Base-by-base conservation (phyloP, 305 asterid species). In the Coffea humblotiana region DNA sequence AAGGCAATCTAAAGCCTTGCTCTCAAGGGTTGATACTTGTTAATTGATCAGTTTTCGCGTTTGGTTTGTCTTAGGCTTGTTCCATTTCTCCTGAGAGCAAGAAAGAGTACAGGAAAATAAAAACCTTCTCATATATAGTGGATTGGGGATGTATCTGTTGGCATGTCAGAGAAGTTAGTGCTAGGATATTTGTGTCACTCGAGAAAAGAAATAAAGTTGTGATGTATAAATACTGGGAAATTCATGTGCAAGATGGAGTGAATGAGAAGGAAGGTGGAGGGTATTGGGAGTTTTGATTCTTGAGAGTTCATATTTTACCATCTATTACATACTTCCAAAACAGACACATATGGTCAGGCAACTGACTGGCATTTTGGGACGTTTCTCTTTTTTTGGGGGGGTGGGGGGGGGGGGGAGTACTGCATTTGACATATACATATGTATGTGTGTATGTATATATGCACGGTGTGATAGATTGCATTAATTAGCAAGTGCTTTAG, bases 131-230 rank as follows among this genome's bases (percentile, higher is more conserved):
- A 77, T n/a, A n/a, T n/a, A n/a, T 11, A 47, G 66, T 63, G 9
- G 72, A 16, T 73, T 56, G 71, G 70, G 80, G 71, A n/a, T 71
- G 29, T 60, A 27, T 58, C 51, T 79, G 83, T 80, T 80, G 73
- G 27, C 37, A 74, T 67, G 56, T 65, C 49, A 70, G 52, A 76
- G 56, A 65, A 73, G 35, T 29, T 51, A 45, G 12, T 27, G 9
- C 65, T 23, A 61, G 43, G 27, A 58, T 21, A 21, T 23, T 1
- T 21, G 1, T 60, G 27, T 19, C 21, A 0, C 0, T 7, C 25
- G 2, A 60, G 6, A 60, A 60, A 60, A 21, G n/a, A 3, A 1
- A 29, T 29, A 29, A 29, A 29, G 32, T 1, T 29, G 32, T 29
- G 32, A 29, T 29, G 32, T 29, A 29, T 29, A 29, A 29, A 21